phyloP scores from a whole-genome alignment of 1,284 basidiomycete genomes.

The Sphaerobolus stellatus region DNA sequence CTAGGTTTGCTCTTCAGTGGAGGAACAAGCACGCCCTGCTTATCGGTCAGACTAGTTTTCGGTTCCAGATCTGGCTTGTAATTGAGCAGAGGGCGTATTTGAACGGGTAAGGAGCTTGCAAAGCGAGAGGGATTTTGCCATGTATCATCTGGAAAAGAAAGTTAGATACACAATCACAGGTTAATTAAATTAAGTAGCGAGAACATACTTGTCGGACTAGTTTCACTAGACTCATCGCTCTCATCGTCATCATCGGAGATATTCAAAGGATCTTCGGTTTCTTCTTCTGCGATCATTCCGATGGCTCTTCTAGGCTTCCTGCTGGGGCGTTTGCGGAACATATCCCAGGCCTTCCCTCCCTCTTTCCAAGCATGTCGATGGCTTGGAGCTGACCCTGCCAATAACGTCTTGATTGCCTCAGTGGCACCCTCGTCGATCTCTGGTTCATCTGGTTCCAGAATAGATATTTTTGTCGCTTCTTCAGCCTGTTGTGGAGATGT shows the following conservation, averaged over 20 bases:
- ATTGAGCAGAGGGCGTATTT: slow-evolving; percentile 46
- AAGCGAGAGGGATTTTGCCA: slow-evolving; percentile 21
- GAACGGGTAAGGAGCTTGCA: slow-evolving; percentile 59
- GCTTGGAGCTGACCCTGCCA: slow-evolving; percentile 67
- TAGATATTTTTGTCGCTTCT: no score
- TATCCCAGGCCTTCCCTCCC: slow-evolving; percentile 61
- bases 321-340: slow-evolving; percentile 50
- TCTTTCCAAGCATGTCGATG: slow-evolving; percentile 69
- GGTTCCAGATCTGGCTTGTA: slow-evolving; percentile 40
- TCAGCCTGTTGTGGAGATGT: no score
- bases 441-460: no score
- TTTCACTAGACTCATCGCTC: slow-evolving; percentile 12
- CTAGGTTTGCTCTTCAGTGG: slow-evolving; percentile 23
- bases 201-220: slow-evolving; percentile 17
- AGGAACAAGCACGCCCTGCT: slow-evolving; percentile 29
- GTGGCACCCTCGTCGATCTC: slow-evolving; percentile 51
- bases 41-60: slow-evolving; percentile 44
- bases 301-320: slow-evolving; percentile 32
- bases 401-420: slow-evolving; percentile 54
- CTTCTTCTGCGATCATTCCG: slow-evolving; percentile 49
- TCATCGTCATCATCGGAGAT: slow-evolving; percentile 32
- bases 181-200: neutral
- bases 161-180: neutral
- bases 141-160: slow-evolving; percentile 4
- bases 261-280: slow-evolving; percentile 18